Evolutionary conservation across 75 land plant genomes (phyloP).

Genomic region (Adiantum capillusveneris): DNA sequence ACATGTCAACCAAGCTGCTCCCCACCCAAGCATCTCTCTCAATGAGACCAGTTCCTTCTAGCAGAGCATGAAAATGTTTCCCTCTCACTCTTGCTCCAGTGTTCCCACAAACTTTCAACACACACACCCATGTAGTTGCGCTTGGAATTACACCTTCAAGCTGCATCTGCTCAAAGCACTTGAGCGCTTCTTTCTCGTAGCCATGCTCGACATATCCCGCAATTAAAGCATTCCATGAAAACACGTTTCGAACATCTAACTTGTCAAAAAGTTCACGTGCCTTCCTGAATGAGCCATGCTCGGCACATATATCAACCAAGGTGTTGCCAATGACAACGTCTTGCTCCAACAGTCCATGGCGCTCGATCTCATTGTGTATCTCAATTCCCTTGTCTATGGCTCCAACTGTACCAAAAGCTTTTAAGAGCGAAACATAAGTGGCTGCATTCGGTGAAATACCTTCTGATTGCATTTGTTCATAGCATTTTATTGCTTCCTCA

Average conservation of each 20-base stretch:
- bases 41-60: conserved; percentile 8
- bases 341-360: too few relatives aligned
- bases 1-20: conserved; percentile 18
- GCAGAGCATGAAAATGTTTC: conserved; percentile 13
- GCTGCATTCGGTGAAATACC: conserved; percentile 9
- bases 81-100: background rate
- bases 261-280: conserved; percentile 18
- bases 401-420: conserved; percentile 11
- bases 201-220: conserved; percentile 17
- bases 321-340: too few relatives aligned
- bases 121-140: conserved; percentile 8
- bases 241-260: conserved; percentile 14
- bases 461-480: conserved; percentile 13
- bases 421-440: conserved; percentile 13
- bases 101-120: conserved; percentile 10
- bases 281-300: conserved; percentile 10
- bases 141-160: conserved; percentile 8
- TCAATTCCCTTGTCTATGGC: conserved; percentile 11
- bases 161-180: conserved; percentile 15
- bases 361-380: conserved; percentile 5
- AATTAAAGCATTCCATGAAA: conserved; percentile 25
- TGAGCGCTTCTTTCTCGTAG: conserved; percentile 13
- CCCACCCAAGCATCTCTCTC: conserved; percentile 5
- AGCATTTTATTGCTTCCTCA: conserved; percentile 15
- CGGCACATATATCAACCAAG: conserved; percentile 13